Evolutionary conservation across 148 eudicot species (phyloP).

Genomic region (Chenopodium formosanum): DNA sequence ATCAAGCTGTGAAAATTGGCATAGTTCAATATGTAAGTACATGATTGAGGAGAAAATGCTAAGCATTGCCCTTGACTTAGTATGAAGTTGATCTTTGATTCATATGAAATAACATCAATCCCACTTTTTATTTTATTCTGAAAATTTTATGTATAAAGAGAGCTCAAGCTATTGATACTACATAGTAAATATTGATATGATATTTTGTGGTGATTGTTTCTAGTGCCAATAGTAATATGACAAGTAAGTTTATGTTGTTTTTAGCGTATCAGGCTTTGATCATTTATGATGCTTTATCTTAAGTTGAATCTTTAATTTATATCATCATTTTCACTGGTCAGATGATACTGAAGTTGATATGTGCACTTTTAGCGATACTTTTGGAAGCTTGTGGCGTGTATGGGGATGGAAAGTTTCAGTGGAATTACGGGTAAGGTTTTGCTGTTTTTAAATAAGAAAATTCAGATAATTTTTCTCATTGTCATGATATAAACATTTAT

Average conservation of each 20-base stretch:
- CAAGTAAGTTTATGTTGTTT: not conserved
- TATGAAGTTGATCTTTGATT: not conserved
- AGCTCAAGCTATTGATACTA: not conserved
- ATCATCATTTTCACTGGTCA: constrained; percentile 38
- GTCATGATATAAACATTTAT: not conserved
- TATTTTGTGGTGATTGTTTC: not conserved
- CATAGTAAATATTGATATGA: not conserved
- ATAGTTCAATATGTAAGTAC: constrained; percentile 93
- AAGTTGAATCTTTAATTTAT: not conserved
- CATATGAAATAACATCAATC: not conserved
- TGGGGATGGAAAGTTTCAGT: constrained; percentile 95
- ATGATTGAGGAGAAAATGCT: not conserved
- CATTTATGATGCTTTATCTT: not conserved
- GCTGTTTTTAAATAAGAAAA: constrained; percentile 1
- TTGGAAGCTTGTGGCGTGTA: constrained; percentile 73
- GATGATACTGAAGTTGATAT: constrained; percentile 96
- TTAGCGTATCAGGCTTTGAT: not conserved
- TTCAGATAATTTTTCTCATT: not conserved
- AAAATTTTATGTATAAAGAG: not conserved
- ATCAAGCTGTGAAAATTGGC: constrained; percentile 95
- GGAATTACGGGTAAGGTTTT: constrained; percentile 90
- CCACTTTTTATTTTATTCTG: not conserved
- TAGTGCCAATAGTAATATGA: not conserved
- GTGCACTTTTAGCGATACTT: constrained; percentile 81
- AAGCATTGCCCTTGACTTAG: not conserved